phyloP scores from a whole-genome alignment of 495 filamentous ascomycete genomes.

The Recurvomyces mirabilis region DNA sequence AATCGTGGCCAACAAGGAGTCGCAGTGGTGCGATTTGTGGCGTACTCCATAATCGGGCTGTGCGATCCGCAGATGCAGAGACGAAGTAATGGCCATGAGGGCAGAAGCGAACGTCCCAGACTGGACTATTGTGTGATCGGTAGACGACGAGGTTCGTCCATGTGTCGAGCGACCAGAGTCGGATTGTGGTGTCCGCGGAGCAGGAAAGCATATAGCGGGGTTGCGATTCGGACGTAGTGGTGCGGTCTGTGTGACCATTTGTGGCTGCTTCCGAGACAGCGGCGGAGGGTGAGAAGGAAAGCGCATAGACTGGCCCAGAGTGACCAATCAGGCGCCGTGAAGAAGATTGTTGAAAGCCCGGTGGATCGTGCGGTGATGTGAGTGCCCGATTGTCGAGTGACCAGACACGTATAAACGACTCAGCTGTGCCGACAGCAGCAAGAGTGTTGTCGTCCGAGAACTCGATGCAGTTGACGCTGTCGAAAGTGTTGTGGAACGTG shows the following conservation, averaged over 20 bases:
- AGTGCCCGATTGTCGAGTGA: slow-evolving; percentile 68
- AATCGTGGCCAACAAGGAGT: slow-evolving; percentile 83
- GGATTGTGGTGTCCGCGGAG: slow-evolving; percentile 74
- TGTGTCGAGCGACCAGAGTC: slow-evolving; percentile 83
- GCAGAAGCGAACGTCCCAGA: slow-evolving; percentile 83
- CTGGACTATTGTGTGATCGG: slow-evolving; percentile 76
- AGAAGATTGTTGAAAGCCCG: slow-evolving; percentile 42
- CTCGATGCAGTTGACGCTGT: slow-evolving; percentile 84
- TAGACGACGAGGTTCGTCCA: slow-evolving; percentile 88
- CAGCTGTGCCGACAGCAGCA: slow-evolving; percentile 73
- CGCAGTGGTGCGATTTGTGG: slow-evolving; percentile 84
- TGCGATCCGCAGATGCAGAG: slow-evolving; percentile 76
- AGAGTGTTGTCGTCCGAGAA: slow-evolving; percentile 82
- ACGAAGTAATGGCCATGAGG: slow-evolving; percentile 93
- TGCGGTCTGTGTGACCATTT: slow-evolving; percentile 46
- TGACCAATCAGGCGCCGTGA: slow-evolving; percentile 84
- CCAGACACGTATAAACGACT: slow-evolving; percentile 95
- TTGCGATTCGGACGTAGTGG: slow-evolving; percentile 17
- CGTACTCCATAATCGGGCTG: slow-evolving; percentile 78
- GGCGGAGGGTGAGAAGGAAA: slow-evolving; percentile 80
- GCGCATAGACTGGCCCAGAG: slow-evolving; percentile 72
- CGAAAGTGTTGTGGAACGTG: slow-evolving; percentile 91
- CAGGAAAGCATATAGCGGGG: slow-evolving; percentile 65
- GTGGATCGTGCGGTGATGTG: slow-evolving; percentile 32
- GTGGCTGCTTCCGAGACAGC: slow-evolving; percentile 36